Percentiles rank a stretch among this genome's conserved stretches.
phyloP scores from a whole-genome alignment of 139 green algal genomes.

The Micractinium conductrix region DNA sequence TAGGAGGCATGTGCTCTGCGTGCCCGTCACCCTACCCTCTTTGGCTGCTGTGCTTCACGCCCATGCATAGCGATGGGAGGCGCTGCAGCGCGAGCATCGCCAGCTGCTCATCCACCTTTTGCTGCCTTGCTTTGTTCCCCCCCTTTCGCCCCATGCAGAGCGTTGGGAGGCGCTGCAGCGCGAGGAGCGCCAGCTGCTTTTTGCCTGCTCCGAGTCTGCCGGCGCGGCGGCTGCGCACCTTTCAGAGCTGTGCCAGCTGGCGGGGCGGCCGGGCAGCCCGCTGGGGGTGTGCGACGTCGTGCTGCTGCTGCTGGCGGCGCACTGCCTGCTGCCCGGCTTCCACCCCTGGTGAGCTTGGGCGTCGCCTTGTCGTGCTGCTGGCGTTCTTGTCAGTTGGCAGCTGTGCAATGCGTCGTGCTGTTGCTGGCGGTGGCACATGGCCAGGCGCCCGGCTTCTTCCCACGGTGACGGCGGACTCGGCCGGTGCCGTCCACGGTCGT shows the following conservation, averaged over 20 bases:
- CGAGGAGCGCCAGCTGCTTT: slow-evolving; percentile 51
- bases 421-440: slow-evolving; percentile 52
- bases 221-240: slow-evolving; percentile 38
- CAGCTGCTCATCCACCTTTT: too few relatives aligned
- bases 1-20: too few relatives aligned
- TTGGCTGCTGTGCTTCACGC: too few relatives aligned
- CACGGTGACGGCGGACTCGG: too few relatives aligned
- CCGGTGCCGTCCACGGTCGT: too few relatives aligned
- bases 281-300: slow-evolving; percentile 44
- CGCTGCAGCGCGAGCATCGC: slow-evolving; percentile 42
- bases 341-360: background rate
- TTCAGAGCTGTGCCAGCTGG: slow-evolving; percentile 41
- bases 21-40: too few relatives aligned
- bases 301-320: slow-evolving; percentile 46
- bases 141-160: background rate
- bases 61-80: slow-evolving; percentile 46
- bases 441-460: slow-evolving; percentile 36
- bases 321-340: slow-evolving; percentile 50
- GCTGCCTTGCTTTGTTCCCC: too few relatives aligned
- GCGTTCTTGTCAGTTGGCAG: too few relatives aligned
- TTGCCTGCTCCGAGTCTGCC: slow-evolving; percentile 9
- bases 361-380: too few relatives aligned
- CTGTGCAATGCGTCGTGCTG: slow-evolving; percentile 38
- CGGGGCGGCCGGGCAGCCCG: background rate
- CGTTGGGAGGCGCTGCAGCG: slow-evolving; percentile 49